Evolutionary conservation across 83 land plant genomes (phyloP).

Genomic region (Picea engelmannii): DNA sequence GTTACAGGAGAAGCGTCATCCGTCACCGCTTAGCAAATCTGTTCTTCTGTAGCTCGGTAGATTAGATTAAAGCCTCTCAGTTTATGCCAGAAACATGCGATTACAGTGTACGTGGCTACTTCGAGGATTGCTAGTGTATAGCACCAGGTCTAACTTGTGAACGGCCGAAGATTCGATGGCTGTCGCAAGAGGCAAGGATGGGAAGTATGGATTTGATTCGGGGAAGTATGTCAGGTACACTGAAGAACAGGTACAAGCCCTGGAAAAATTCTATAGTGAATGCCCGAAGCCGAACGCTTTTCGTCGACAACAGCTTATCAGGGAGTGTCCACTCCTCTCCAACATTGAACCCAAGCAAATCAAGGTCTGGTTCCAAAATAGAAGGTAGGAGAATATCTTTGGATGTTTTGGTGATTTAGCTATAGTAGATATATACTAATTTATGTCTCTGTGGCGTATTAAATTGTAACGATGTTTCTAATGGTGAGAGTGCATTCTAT

Average conservation of each 20-base stretch:
- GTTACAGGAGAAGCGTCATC: no score
- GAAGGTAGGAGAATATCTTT: slow-evolving; percentile 36
- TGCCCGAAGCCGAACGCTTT: slow-evolving; percentile 67
- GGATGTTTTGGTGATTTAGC: neutral
- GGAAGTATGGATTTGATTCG: slow-evolving; percentile 32
- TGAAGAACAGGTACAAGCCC: slow-evolving; percentile 57
- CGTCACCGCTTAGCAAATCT: no score
- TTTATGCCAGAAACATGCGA: no score
- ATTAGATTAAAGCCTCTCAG: no score
- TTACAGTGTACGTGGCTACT: neutral
- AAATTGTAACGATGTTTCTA: neutral
- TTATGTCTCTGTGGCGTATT: neutral
- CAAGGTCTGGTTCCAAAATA: slow-evolving; percentile 74
- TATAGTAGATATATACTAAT: neutral
- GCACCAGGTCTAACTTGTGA: neutral
- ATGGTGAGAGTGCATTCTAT: neutral
- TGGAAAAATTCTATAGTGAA: slow-evolving; percentile 58
- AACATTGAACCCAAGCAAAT: slow-evolving; percentile 68
- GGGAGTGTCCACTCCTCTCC: slow-evolving; percentile 56
- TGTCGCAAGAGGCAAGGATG: slow-evolving; percentile 13
- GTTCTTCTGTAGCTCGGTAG: no score
- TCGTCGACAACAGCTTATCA: slow-evolving; percentile 62
- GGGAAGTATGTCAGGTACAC: slow-evolving; percentile 63
- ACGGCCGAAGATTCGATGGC: neutral
- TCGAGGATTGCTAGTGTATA: neutral